These are phyloP conservation scores for Mycena pura DNA, from an alignment of 768 basidiomycete genomes.

Conservation along the genomic window DNA sequence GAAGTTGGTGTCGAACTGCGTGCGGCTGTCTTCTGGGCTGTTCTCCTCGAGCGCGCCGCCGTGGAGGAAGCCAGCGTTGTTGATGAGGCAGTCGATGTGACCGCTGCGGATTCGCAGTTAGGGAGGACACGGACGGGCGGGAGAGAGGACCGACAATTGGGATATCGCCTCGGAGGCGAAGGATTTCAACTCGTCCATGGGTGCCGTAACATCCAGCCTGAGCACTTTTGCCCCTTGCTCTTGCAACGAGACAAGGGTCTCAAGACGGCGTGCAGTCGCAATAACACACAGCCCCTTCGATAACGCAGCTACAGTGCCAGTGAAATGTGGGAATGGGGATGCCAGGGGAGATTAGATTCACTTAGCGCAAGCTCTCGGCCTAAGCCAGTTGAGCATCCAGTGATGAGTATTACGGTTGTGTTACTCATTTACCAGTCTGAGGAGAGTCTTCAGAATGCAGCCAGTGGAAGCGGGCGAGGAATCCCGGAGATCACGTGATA, in stretches of 20 bases:
- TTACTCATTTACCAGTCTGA: neutral
- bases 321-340: neutral
- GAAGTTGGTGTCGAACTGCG: conserved; percentile 36
- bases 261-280: conserved; percentile 16
- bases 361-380: conserved; percentile 9
- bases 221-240: conserved; percentile 7
- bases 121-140: neutral
- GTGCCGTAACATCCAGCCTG: conserved; percentile 10
- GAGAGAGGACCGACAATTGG: neutral
- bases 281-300: conserved; percentile 2
- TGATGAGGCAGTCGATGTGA: conserved; percentile 33
- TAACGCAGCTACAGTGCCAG: conserved; percentile 2
- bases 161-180: conserved; percentile 4
- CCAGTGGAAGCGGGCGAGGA: too few relatives aligned
- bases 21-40: conserved; percentile 20
- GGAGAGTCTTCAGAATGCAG: neutral
- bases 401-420: conserved; percentile 6
- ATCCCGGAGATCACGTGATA: too few relatives aligned
- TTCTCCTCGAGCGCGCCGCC: conserved; percentile 28
- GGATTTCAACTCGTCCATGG: neutral
- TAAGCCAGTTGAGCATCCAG: conserved; percentile 19
- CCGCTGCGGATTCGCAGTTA: conserved; percentile 14
- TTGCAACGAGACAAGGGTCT: neutral
- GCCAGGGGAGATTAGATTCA: neutral
- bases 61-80: conserved; percentile 35